Evolutionary conservation across 352 stramenopile species (phyloP).

Genomic region (Plasmopara viticola): DNA sequence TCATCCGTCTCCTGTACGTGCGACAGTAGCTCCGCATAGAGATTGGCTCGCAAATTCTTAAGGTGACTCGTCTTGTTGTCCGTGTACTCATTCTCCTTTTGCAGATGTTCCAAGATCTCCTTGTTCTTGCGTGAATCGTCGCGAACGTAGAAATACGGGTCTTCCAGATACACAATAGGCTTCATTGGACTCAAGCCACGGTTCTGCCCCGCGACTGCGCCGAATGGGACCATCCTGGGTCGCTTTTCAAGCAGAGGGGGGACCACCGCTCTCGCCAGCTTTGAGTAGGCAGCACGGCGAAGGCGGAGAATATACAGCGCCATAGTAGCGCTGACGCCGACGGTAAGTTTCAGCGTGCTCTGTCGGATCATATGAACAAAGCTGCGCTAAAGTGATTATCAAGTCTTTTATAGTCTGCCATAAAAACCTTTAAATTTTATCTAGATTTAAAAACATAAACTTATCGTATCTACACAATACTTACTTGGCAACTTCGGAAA

Average conservation of each 20-base stretch:
- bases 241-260: conserved; percentile 65
- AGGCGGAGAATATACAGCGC: conserved; percentile 52
- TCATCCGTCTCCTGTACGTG: conserved; percentile 88
- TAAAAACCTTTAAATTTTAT: too few relatives aligned
- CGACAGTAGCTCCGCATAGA: conserved; percentile 92
- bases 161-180: conserved; percentile 82
- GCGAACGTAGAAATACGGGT: conserved; percentile 95
- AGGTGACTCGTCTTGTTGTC: conserved; percentile 85
- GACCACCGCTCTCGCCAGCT: conserved; percentile 28
- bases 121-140: conserved; percentile 90
- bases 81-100: conserved; percentile 92
- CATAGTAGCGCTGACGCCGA: conserved; percentile 48
- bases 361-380: conserved; percentile 42
- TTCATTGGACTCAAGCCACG: conserved; percentile 84
- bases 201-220: conserved; percentile 70
- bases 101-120: conserved; percentile 89
- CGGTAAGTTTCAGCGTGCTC: conserved; percentile 42
- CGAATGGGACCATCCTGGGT: conserved; percentile 79
- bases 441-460: too few relatives aligned
- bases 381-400: not conserved
- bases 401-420: not conserved
- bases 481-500: too few relatives aligned
- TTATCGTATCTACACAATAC: too few relatives aligned
- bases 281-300: conserved; percentile 58
- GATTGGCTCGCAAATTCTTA: conserved; percentile 55